Conservation (phyloP, 2,329 filamentous ascomycete species). For the Mariannaea elegans region DNA sequence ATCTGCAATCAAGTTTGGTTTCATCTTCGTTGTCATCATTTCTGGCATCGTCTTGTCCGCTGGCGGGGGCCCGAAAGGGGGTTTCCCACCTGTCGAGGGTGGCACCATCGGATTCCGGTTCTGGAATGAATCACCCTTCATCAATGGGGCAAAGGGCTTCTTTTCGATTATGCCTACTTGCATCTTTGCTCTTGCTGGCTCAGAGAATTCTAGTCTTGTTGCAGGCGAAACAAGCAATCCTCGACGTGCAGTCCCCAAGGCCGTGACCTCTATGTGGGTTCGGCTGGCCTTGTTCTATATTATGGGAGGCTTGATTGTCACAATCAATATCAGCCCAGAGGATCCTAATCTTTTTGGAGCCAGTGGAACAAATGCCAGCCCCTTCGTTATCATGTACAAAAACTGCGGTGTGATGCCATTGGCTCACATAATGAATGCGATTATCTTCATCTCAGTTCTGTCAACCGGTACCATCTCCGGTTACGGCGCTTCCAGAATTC, state of each 20-base stretch:
- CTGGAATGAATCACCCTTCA: conserved; percentile 53
- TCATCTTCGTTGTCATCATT: conserved; percentile 59
- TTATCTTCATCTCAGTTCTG: conserved; percentile 57
- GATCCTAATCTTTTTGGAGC: conserved; percentile 52
- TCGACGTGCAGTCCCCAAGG: conserved; percentile 51
- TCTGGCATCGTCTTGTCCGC: conserved; percentile 54
- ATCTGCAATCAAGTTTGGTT: conserved; percentile 56
- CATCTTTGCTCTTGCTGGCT: conserved; percentile 61
- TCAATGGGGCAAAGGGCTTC: conserved; percentile 58
- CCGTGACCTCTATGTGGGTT: conserved; percentile 56
- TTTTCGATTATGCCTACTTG: conserved; percentile 61
- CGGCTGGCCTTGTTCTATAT: conserved; percentile 57
- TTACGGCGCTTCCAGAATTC: conserved; percentile 54
- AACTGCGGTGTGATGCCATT: conserved; percentile 49
- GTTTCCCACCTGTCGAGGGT: conserved; percentile 33
- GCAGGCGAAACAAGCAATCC: conserved; percentile 55
- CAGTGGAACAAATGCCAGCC: conserved; percentile 52
- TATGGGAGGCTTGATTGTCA: conserved; percentile 54
- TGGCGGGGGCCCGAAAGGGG: conserved; percentile 46
- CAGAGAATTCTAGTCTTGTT: conserved; percentile 53
- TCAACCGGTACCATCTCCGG: conserved; percentile 54
- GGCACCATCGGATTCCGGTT: conserved; percentile 54
- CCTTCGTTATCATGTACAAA: conserved; percentile 56
- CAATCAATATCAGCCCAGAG: conserved; percentile 52
- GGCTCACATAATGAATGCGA: conserved; percentile 58